Evolutionary conservation across 2,329 filamentous ascomycete genomes (phyloP), one percentile per base, ranked within the genome.

Genomic region (Aspergillus spinulosporus): DNA sequence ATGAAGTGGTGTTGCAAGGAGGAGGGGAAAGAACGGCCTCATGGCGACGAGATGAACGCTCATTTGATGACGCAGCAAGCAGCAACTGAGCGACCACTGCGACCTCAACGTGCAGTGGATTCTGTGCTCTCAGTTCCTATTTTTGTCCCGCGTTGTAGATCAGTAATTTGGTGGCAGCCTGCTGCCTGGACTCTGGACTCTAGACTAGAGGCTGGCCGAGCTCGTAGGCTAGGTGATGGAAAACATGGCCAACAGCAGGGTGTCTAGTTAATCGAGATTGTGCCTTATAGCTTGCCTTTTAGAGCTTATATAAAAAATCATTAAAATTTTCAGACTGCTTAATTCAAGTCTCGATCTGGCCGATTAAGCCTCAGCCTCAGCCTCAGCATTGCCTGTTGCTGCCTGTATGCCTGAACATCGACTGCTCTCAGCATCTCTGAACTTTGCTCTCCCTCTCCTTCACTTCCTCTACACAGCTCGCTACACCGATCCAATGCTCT

Each of bases 21-120:
- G 31, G 40, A 52, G 21, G 26, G 21, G 47, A 51, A 50, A 40
- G 43, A 46, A 59, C 43, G 59, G 57, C 51, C 57, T 60, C 50
- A 52, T 57, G 26, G 46, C 46, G 21, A 46, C 31, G 7, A 36
- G 11, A 39, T 32, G 34, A 14, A 40, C 46, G 48, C 46, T 49
- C 51, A 47, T 51, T 28, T 39, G 59, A 63, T 62, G 61, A 63
- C 61, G 61, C 61, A 63, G 59, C 54, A 56, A 44, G 46, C 52
- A 51, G n/a, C 14, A 14, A 7, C 54, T 45, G 21, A 21, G 21
- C 21, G 21, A 21, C 21, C 21, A 21, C 48, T 31, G 58, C 45
- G 44, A 42, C 37, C 57, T 61, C 50, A 53, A 45, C 34, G n/a
- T 29, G 9, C n/a, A 29, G 37, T 50, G 14, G 26, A 14, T 45